Evolutionary conservation across 306 rosid genomes (phyloP).

Genomic region (Quercus parvula): DNA sequence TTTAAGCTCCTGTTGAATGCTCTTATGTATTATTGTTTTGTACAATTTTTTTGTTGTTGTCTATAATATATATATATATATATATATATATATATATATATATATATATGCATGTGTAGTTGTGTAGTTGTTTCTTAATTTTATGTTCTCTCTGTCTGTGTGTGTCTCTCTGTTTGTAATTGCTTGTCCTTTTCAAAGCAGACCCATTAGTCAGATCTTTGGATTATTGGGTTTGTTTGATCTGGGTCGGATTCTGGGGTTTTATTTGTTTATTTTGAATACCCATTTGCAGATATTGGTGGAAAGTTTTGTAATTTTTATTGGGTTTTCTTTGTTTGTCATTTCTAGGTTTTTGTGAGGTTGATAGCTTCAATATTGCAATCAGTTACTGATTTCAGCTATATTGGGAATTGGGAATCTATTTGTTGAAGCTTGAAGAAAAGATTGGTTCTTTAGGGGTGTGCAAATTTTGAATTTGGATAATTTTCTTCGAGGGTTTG

Average conservation of each 20-base stretch:
- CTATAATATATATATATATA: too few species aligned
- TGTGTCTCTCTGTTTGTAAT: not conserved
- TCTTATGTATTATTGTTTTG: too few species aligned
- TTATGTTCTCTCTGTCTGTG: not conserved
- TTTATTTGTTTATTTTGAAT: not conserved
- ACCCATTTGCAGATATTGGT: not conserved
- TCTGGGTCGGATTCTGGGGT: constrained; percentile 3
- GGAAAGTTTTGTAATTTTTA: not conserved
- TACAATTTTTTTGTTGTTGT: too few species aligned
- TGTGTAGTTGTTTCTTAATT: not conserved
- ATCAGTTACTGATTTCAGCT: not conserved
- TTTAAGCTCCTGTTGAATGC: not conserved
- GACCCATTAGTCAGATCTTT: constrained; percentile 20
- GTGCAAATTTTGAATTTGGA: not conserved
- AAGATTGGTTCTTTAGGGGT: not conserved
- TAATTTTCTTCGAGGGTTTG: constrained; percentile 1
- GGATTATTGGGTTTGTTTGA: constrained; percentile 5
- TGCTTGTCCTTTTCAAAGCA: not conserved
- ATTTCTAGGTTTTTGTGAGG: not conserved
- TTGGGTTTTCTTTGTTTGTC: constrained; percentile 3
- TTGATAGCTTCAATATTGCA: not conserved
- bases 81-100: not conserved
- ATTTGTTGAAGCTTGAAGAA: constrained; percentile 8
- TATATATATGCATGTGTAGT: not conserved
- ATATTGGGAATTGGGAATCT: not conserved